Base-by-base conservation (phyloP, 306 rosid genomes). In the Geum urbanum region DNA sequence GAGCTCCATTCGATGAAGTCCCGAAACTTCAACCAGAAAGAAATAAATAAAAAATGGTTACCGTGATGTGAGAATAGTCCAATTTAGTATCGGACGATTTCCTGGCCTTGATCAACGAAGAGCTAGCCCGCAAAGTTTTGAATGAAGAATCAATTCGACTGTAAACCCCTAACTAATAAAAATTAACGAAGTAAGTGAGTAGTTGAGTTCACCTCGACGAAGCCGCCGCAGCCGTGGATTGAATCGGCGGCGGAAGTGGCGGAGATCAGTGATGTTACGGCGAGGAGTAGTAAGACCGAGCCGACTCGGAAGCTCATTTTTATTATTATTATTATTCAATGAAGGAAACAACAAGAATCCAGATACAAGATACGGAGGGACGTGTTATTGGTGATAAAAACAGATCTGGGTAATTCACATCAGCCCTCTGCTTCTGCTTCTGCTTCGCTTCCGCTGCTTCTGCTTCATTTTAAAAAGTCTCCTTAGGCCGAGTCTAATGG, bases 41-140 rank as follows among this genome's bases (percentile, higher is more conserved):
- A 7, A 40, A 62, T 15, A 19, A 0, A 3, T 14, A 12, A 55
- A 62, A 62, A 43, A 64, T 67, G 67, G 73, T 7, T 53, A 53
- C 59, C 82, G 88, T 82, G 80, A 95, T 92, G 72, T 86, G 90
- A 52, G 99, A 95, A 72, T 87, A 95, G 66, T 95, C 97, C 88
- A 95, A 89, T 84, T 91, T 95, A 39, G 83, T 72, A 81, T 80
- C 91, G 55, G 75, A 54, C 12, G 80, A 72, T 78, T 80, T 84
- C 85, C 97, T 91, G 57, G 85, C 86, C 78, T 88, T 94, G 59
- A 79, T 85, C 78, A 95, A 74, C 32, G 91, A 82, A 13, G 95
- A 84, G 66, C 96, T 86, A 60, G 97, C 97, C 99, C 91, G 77
- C 65, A 54, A 66, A 67, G 58, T 56, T 56, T 14, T 19, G 51